A percentile compares a stretch with the other conserved stretches of the same genome.
Conservation (phyloP, 306 rosid species). For the Trichosanthes cucumerina region DNA sequence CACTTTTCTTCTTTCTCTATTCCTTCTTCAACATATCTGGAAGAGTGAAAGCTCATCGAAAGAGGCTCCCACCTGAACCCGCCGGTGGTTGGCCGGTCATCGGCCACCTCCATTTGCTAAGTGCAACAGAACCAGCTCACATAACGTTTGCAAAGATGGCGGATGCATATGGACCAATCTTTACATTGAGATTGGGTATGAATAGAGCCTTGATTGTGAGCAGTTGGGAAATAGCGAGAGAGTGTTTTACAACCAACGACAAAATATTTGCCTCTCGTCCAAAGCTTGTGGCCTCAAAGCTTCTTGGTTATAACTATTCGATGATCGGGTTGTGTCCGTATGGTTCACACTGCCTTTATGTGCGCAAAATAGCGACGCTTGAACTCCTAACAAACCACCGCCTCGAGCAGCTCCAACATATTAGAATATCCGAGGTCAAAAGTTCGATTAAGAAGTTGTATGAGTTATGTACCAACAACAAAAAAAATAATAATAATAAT, state of each 20-base stretch:
- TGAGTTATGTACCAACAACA: slow-evolving; percentile 4
- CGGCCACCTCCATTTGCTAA: slow-evolving; percentile 15
- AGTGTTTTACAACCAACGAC: slow-evolving; percentile 50
- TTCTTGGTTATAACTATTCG: slow-evolving; percentile 41
- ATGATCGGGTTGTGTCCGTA: slow-evolving; percentile 38
- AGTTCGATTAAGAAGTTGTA: slow-evolving; percentile 19
- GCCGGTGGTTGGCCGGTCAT: slow-evolving; percentile 15
- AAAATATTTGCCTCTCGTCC: slow-evolving; percentile 46
- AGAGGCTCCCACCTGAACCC: slow-evolving; percentile 12
- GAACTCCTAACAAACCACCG: slow-evolving; percentile 47
- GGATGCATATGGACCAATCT: slow-evolving; percentile 21
- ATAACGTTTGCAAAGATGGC: slow-evolving; percentile 15
- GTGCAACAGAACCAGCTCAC: slow-evolving; percentile 9
- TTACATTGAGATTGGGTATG: slow-evolving; percentile 14
- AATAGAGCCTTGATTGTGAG: slow-evolving; percentile 35
- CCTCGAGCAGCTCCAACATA: slow-evolving; percentile 36
- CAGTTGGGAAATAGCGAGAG: slow-evolving; percentile 45
- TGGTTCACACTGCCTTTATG: slow-evolving; percentile 36
- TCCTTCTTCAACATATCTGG: background rate
- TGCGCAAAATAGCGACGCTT: slow-evolving; percentile 37
- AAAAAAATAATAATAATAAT: too few relatives aligned
- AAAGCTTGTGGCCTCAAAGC: slow-evolving; percentile 28
- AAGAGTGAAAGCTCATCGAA: background rate
- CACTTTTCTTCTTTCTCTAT: background rate
- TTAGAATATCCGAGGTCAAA: slow-evolving; percentile 28